Evolutionary conservation across 805 yeast genomes (phyloP).

Genomic region (Wickerhamiella alocasiicola): DNA sequence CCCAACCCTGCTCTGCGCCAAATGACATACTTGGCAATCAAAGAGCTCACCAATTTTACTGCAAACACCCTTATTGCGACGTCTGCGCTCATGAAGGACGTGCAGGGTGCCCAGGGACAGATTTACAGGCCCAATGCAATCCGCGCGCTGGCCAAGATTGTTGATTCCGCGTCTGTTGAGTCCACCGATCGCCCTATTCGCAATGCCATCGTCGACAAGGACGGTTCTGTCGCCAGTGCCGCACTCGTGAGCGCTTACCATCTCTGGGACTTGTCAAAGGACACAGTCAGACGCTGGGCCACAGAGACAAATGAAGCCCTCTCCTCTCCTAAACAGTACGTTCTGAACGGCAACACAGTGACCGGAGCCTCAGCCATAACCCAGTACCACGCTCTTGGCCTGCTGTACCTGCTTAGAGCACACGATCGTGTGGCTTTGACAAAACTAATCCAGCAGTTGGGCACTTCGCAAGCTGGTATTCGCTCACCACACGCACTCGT

Average conservation of each 20-base stretch:
- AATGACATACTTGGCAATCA: slow-evolving; percentile 84
- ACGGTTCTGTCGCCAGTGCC: slow-evolving; percentile 84
- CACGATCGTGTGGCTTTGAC: slow-evolving; percentile 90
- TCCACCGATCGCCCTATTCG: slow-evolving; percentile 87
- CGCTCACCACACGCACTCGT: slow-evolving; percentile 74
- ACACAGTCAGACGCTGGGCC: slow-evolving; percentile 84
- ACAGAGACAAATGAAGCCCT: slow-evolving; percentile 93
- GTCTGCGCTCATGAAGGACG: slow-evolving; percentile 94
- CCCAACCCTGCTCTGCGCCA: slow-evolving; percentile 78
- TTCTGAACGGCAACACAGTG: slow-evolving; percentile 15
- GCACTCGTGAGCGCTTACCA: slow-evolving; percentile 87
- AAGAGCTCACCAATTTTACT: slow-evolving; percentile 73
- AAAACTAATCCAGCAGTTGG: slow-evolving; percentile 73
- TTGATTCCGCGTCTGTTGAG: slow-evolving; percentile 75
- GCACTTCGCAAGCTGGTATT: slow-evolving; percentile 42
- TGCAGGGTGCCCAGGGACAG: slow-evolving; percentile 68
- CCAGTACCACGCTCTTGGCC: slow-evolving; percentile 92
- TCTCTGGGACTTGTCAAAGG: slow-evolving; percentile 76
- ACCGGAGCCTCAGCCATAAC: slow-evolving; percentile 53
- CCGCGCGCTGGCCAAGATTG: slow-evolving; percentile 76
- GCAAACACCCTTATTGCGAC: slow-evolving; percentile 96
- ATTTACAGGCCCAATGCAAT: slow-evolving; percentile 90
- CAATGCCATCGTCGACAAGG: slow-evolving; percentile 81
- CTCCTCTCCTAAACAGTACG: slow-evolving; percentile 37
- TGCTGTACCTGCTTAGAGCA: slow-evolving; percentile 73